Evolutionary conservation across 345 rosid genomes (phyloP), one percentile per base, ranked within the genome.

Genomic region (Eucalyptus coolabah): DNA sequence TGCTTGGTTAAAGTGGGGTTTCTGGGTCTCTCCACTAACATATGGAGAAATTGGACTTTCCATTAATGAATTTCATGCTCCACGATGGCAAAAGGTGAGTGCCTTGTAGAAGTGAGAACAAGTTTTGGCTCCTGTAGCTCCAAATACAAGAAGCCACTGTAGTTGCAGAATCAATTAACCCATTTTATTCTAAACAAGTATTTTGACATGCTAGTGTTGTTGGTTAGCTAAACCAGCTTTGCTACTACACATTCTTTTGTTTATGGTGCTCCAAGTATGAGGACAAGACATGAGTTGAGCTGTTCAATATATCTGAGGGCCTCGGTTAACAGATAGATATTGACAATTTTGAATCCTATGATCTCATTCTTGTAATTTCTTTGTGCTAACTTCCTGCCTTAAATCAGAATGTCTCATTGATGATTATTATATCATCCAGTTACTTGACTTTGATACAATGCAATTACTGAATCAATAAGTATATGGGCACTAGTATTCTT

Each of bases 1-100:
- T 44, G 90, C 26, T 53, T 97, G 99, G 98, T 88, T 96, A 91
- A 90, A 89, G 44, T 96, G 99, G 99, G 95, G 93, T 12, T 97
- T 95, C 82, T 96, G 99, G 99, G 88, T 95, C 45, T 93, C 92
- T 51, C 99, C 99, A 50, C 8, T 94, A n/a, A 86, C 96, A 32
- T 96, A 96, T 87, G 98, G 94, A 7, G 96, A 94, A 90, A 95
- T 95, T 50, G 99, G 96, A 8, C 88, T 96, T 77, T 89, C 95
- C 2, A 91, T 92, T 32, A 97, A 96, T 67, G 98, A 97, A 80
- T 96, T 97, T 90, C 95, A 92, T 47, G 95, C 98, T 88, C 96
- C 97, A 19, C 87, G 99, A 34, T 95, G 99, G 98, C 92, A 94
- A 56, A 90, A 94, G 92, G 98, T 96, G 86, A 85, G 50, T 83